Evolutionary conservation across 1,139 yeast genomes (phyloP), one percentile per base, ranked within the genome.

Genomic region (Debaryomyces sp.): DNA sequence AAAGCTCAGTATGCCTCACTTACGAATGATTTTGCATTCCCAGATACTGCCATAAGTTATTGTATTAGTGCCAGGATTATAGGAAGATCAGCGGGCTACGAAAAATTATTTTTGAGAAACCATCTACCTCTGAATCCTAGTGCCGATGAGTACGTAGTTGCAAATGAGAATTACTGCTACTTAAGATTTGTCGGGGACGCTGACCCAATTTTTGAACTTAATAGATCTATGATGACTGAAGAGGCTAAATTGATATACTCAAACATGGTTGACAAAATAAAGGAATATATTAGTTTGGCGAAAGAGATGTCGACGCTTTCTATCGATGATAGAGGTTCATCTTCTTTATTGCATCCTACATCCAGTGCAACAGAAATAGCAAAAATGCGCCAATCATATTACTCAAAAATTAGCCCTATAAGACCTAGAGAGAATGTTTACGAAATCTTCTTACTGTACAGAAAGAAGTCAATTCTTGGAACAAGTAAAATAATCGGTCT

Each of bases 111-210:
- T n/a, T 49, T 53, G 45, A 52, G 51, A 23, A 57, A 48, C 33
- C 50, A 60, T 1, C 35, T 53, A 15, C 55, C 61, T 4, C 38
- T 56, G 22, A 50, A 52, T 22, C 59, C 61, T 2, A 35, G 47
- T 12, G 55, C 55, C 3, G 75, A 74, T 51, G 77, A 74, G 52
- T 71, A 68, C 44, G 73, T 73, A 21, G 68, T 73, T 13, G 70
- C 70, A 4, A 69, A 66, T 44, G 75, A 73, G 48, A 69, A 62
- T 35, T 63, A 57, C 45, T 66, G 57, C 44, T 73, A 59, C 51
- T 58, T 64, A 45, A 62, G 67, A 44, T 67, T 64, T 15, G 59
- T 59, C 8, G 67, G 68, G 1, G 50, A 54, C 5, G 60, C 67
- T 4, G 66, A 63, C 40, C 58, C 63, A 15, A 51, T 63, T 13